Percentiles rank a stretch among this genome's conserved stretches.
Conservation (phyloP, 2,329 filamentous ascomycete genomes). For the Didymellaceae sp. region DNA sequence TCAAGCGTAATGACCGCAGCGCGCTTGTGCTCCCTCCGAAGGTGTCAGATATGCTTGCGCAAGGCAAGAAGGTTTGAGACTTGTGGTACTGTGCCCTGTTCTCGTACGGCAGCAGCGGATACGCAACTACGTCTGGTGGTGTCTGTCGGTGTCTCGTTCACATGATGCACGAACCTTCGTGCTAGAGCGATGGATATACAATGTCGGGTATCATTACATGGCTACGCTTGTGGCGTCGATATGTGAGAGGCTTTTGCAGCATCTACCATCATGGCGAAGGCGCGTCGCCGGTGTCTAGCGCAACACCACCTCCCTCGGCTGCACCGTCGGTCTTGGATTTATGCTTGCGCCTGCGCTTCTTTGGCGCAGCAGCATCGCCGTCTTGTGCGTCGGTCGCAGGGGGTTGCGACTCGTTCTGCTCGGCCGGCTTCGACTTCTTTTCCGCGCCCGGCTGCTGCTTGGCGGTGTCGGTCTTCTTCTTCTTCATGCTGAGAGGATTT, state of each 20-base stretch:
- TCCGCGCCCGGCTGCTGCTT: slow-evolving; percentile 15
- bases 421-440: slow-evolving; percentile 24
- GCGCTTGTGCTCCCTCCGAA: slow-evolving; percentile 89
- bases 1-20: slow-evolving; percentile 86
- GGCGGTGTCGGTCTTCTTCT: slow-evolving; percentile 61
- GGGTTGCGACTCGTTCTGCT: slow-evolving; percentile 9
- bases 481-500: slow-evolving; percentile 75
- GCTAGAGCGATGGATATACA: background rate
- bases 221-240: background rate
- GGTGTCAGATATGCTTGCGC: slow-evolving; percentile 63
- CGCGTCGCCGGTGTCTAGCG: slow-evolving; percentile 23
- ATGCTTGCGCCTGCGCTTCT: slow-evolving; percentile 50
- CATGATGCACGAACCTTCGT: background rate
- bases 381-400: slow-evolving; percentile 23
- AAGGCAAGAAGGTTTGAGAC: slow-evolving; percentile 57
- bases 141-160: background rate
- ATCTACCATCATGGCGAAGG: slow-evolving; percentile 26
- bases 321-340: slow-evolving; percentile 37
- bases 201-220: slow-evolving; percentile 20
- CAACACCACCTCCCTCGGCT: slow-evolving; percentile 15
- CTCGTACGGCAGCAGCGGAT: background rate
- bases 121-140: background rate
- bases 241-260: background rate
- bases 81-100: background rate
- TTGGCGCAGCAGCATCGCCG: slow-evolving; percentile 36